phyloP scores from a whole-genome alignment of 495 filamentous ascomycete species.

The Hypomontagnella monticulosa region DNA sequence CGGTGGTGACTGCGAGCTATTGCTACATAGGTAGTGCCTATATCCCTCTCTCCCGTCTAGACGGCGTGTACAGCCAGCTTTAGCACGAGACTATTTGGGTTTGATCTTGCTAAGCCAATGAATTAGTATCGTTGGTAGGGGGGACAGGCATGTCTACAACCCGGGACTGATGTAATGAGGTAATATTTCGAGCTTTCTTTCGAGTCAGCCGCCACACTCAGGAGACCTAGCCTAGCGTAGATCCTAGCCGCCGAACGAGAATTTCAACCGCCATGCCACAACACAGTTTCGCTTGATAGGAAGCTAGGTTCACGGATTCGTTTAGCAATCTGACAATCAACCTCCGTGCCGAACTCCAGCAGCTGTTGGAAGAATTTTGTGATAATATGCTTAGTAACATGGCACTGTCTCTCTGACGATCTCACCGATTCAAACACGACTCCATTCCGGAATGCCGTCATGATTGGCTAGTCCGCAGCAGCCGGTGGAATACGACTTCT shows the following conservation, averaged over 20 bases:
- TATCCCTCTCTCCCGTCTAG: constrained; percentile 10
- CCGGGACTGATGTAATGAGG: constrained; percentile 33
- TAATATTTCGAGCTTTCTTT: constrained; percentile 31
- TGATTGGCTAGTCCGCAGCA: constrained; percentile 31
- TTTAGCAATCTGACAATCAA: constrained; percentile 22
- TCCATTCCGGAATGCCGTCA: constrained; percentile 9
- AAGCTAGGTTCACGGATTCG: constrained; percentile 24
- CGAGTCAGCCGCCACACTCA: constrained; percentile 36
- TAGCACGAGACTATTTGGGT: constrained; percentile 28
- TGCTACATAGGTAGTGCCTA: too few relatives aligned
- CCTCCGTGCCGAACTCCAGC: constrained; percentile 16
- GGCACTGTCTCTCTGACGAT: constrained; percentile 26
- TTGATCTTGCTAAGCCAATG: constrained; percentile 15
- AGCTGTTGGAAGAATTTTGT: constrained; percentile 12
- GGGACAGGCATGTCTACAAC: constrained; percentile 20
- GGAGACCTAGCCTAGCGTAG: constrained; percentile 20
- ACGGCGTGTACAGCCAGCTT: constrained; percentile 10
- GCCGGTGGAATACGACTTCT: constrained; percentile 30
- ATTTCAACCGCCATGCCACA: constrained; percentile 19
- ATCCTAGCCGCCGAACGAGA: constrained; percentile 26
- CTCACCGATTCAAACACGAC: constrained; percentile 12
- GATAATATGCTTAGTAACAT: constrained; percentile 33
- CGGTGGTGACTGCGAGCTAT: constrained; percentile 28
- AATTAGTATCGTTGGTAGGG: background rate
- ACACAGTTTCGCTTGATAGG: constrained; percentile 17